phyloP scores from a whole-genome alignment of 2,329 filamentous ascomycete species.

The Ophiostoma quercus region DNA sequence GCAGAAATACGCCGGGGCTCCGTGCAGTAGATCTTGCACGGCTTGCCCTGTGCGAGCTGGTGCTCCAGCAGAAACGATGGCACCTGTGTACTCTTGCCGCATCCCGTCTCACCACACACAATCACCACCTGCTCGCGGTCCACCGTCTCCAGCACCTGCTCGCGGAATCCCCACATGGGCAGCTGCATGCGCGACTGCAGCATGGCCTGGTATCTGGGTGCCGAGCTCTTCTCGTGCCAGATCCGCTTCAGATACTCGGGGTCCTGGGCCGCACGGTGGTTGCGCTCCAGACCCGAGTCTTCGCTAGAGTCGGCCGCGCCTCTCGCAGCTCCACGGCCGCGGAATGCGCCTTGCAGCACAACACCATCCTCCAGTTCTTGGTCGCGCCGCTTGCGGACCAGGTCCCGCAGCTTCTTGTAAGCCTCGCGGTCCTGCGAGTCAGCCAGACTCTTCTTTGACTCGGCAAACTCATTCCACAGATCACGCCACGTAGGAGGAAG shows the following conservation, averaged over 20 bases:
- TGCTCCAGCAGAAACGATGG: slow-evolving; percentile 89
- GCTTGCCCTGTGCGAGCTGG: slow-evolving; percentile 70
- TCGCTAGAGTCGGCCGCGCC: slow-evolving; percentile 46
- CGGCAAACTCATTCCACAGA: slow-evolving; percentile 73
- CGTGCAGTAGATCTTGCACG: slow-evolving; percentile 91
- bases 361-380: slow-evolving; percentile 69
- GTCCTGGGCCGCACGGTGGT: slow-evolving; percentile 36
- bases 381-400: slow-evolving; percentile 64
- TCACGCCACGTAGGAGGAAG: slow-evolving; percentile 79
- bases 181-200: slow-evolving; percentile 69
- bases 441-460: slow-evolving; percentile 61
- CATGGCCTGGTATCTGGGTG: slow-evolving; percentile 70
- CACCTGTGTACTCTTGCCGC: slow-evolving; percentile 96
- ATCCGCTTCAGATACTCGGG: slow-evolving; percentile 52
- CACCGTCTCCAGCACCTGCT: slow-evolving; percentile 71
- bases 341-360: slow-evolving; percentile 71
- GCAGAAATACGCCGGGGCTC: slow-evolving; percentile 94
- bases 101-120: slow-evolving; percentile 93
- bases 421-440: slow-evolving; percentile 65
- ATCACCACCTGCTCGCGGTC: slow-evolving; percentile 81
- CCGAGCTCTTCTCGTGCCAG: slow-evolving; percentile 54
- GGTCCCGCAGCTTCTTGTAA: slow-evolving; percentile 62
- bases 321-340: slow-evolving; percentile 50
- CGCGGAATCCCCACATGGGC: slow-evolving; percentile 81
- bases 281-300: slow-evolving; percentile 43